Evolutionary conservation across 2,329 filamentous ascomycete species (phyloP), one percentile per base, ranked within the genome.

Genomic region (Penicillium sp.): DNA sequence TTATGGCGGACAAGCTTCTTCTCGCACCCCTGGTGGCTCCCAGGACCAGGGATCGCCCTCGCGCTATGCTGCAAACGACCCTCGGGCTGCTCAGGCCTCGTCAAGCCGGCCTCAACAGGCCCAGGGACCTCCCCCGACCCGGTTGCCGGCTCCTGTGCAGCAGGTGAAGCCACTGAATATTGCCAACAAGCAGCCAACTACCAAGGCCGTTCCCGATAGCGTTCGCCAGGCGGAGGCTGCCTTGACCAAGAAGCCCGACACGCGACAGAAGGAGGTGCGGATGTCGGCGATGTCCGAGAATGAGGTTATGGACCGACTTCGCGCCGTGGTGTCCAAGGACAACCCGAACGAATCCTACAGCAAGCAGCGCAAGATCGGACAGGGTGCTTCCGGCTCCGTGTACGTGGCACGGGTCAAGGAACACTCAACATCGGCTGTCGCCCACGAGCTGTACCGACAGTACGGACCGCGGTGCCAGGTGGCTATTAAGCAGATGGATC

Each of bases 351-450:
- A 96, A 63, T 96, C 92, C 23, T 99, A 99, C 79, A 93, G 92
- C 69, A 99, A 99, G 80, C 94, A 97, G 77, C 97, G 97, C 84
- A 99, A 99, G 83, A 97, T 99, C 74, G 94, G 94, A 20, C 94
- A 99, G 74, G 94, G 94, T 76, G 94, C 94, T 53, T 99, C 94
- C 59, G 94, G 94, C 55, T 97, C 93, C 22, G 94, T 99, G 46
- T 99, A 99, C 69, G 93, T 99, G 59, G 94, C 94, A 61, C 94
- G 95, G 70, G 90, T 99, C 60, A 94, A 94, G 74, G 90, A 96
- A 69, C 87, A 84, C 54, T 90, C 93, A 2, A 83, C 86, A n/a
- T 95, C 92, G n/a, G 75, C 82, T 15, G 85, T 90, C 62, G 93
- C 93, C 22, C 85, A 87, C 57, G 86, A 91, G 49, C 79, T 97